Evolutionary conservation across 768 basidiomycete species (phyloP), one percentile per base, ranked within the genome.

Genomic region (Xerocomellus chrysenteron): DNA sequence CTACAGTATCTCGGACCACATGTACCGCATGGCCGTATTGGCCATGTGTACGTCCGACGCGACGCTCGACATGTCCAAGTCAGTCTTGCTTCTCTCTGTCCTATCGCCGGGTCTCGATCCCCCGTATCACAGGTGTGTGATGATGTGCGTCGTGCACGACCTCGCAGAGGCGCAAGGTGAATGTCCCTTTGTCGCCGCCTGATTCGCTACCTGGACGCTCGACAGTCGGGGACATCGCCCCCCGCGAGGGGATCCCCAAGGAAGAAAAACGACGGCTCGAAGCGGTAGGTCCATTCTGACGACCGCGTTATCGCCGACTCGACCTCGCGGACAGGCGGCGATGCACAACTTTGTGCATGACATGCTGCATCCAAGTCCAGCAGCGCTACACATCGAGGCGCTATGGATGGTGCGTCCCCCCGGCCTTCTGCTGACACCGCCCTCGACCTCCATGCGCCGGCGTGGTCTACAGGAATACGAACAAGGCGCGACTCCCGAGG

Each of bases 1-100:
- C 26, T 19, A 11, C 57, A 93, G 90, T 61, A 95, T 98, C 59
- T 87, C 93, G 9, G 96, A 98, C 71, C 95, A 98, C 66, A 98
- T 97, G 96, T 92, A 94, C 69, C 80, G 96, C 46, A 98, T 99
- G 96, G 88, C 93, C 2, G 70, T 98, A n/a, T 80, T 98, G 42
- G 87, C 94, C 5, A 87, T 99, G 84, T 89, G 93, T 57, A 82
- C 84, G 6, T 86, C 92, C 0, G 92, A 92, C 65, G 49, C 73
- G n/a, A 78, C 76, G 1, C 79, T 93, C 9, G 89, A 92, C 69
- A 71, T 90, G 28, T 71, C 88, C 64, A 88, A 88, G 92, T 92
- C 57, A 50, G 82, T 66, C 35, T 33, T 12, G 3, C 11, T 35
- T 14, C 32, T 30, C 26, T 14, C 44, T 36, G 6, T 4, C 2